Conservation (phyloP, 2,329 filamentous ascomycete genomes). For the Colletotrichum musicola region DNA sequence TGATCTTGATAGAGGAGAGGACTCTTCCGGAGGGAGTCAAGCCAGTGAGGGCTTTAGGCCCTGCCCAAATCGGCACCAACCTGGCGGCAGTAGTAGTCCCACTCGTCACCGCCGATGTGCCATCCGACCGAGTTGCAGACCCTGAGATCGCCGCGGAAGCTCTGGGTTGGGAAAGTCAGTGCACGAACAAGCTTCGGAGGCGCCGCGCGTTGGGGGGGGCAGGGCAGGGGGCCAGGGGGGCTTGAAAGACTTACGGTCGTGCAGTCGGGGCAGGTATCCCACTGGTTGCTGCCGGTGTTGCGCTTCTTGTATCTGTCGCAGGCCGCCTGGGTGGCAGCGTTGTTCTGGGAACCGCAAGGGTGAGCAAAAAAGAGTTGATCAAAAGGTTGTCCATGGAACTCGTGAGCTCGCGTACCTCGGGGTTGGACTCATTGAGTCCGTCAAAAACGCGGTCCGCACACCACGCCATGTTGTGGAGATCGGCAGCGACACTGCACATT, state of each 20-base stretch:
- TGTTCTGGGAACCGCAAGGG: not conserved
- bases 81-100: slow-evolving; percentile 16
- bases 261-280: slow-evolving; percentile 19
- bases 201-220: no score
- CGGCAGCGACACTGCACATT: not conserved
- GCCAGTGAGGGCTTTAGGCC: no score
- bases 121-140: slow-evolving; percentile 14
- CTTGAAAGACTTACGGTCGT: not conserved
- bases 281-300: slow-evolving; percentile 18
- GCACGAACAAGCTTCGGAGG: no score
- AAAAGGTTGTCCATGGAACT: no score
- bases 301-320: slow-evolving; percentile 6
- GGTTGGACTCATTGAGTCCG: not conserved
- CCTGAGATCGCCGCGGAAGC: slow-evolving; percentile 6
- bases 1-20: no score
- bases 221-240: no score
- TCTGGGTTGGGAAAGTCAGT: not conserved
- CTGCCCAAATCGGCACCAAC: not conserved
- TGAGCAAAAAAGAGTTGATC: no score
- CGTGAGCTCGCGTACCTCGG: not conserved
- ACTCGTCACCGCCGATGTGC: slow-evolving; percentile 20
- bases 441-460: not conserved
- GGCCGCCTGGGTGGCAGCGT: slow-evolving; percentile 11
- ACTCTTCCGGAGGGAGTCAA: no score
- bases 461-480: not conserved